Evolutionary conservation across 2,329 filamentous ascomycete species (phyloP), one percentile per base, ranked within the genome.

Genomic region (Trichoderma pleuroti): DNA sequence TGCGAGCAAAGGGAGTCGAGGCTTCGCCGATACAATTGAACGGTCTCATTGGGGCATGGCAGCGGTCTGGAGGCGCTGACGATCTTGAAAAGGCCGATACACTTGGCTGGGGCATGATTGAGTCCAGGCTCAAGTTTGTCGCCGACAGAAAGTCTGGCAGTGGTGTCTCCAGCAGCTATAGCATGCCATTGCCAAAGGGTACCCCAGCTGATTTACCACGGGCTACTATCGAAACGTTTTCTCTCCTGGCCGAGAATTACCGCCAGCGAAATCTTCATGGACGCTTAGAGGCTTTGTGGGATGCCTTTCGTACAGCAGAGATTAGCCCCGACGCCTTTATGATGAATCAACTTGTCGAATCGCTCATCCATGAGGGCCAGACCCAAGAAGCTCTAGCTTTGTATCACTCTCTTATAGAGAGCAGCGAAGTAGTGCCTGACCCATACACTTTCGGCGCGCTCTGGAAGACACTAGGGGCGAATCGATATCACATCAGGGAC

Each of bases 11-110:
- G 75, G 89, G 89, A 1, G 86, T 94, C 39, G 84, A 85, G 70
- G 90, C 93, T 3, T 89, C 92, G 52, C 84, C 92, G 2, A 90
- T 92, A 65, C 92, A 97, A 74, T 84, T 96, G 70, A 97, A 97
- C 76, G 92, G 93, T 9, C 84, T 97, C 24, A 88, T 97, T 68
- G 92, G 90, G 10, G 92, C 91, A 2, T 94, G 92, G 87, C 84
- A 96, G 65, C 87, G 93, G 60, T 86, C 88, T 7, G 87, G 87
- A 26, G 86, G 82, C 8, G 82, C 83, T 2, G 81, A 82, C 26
- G 82, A 89, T 68, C 80, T 87, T 66, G 81, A 86, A 63, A 87
- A 86, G 75, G 93, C 91, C 3, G 91, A 94, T 75, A 80, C 84
- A 46, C 83, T 93, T 67, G 92, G 87, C 3, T 94, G 92, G 92